Evolutionary conservation across 768 basidiomycete species (phyloP).

Genomic region (Lanmaoa rubissima): DNA sequence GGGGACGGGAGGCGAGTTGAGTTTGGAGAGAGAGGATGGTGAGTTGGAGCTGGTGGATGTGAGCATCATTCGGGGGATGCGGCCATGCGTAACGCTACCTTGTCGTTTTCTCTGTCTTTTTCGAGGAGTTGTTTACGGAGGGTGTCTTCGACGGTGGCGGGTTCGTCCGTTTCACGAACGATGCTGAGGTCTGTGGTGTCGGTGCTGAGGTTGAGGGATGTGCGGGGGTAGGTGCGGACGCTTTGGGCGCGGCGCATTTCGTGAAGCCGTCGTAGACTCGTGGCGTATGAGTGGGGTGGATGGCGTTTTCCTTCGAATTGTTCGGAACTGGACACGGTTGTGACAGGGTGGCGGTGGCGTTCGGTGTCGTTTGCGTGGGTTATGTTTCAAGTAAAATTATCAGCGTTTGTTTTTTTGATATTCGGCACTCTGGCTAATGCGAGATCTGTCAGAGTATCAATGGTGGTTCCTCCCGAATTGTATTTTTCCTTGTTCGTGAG

Average conservation of each 20-base stretch:
- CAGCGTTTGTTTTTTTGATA: too few relatives aligned
- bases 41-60: constrained; percentile 48
- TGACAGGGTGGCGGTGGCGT: too few relatives aligned
- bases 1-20: constrained; percentile 65
- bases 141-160: constrained; percentile 48
- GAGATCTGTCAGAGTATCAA: too few relatives aligned
- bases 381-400: too few relatives aligned
- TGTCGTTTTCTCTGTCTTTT: constrained; percentile 69
- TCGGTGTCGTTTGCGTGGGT: too few relatives aligned
- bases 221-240: constrained; percentile 51
- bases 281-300: too few relatives aligned
- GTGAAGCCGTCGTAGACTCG: too few relatives aligned
- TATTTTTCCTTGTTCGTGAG: too few relatives aligned
- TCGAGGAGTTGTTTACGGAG: constrained; percentile 64
- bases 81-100: constrained; percentile 34
- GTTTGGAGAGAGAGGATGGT: constrained; percentile 63
- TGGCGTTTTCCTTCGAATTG: too few relatives aligned
- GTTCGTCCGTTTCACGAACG: constrained; percentile 58
- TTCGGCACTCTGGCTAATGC: too few relatives aligned
- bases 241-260: constrained; percentile 59
- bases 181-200: constrained; percentile 56
- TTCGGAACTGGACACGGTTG: too few relatives aligned
- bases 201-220: constrained; percentile 40
- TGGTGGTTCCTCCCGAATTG: too few relatives aligned
- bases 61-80: background rate